Base-by-base conservation (phyloP, 2,329 filamentous ascomycete genomes). In the Hymenoscyphus scutula region DNA sequence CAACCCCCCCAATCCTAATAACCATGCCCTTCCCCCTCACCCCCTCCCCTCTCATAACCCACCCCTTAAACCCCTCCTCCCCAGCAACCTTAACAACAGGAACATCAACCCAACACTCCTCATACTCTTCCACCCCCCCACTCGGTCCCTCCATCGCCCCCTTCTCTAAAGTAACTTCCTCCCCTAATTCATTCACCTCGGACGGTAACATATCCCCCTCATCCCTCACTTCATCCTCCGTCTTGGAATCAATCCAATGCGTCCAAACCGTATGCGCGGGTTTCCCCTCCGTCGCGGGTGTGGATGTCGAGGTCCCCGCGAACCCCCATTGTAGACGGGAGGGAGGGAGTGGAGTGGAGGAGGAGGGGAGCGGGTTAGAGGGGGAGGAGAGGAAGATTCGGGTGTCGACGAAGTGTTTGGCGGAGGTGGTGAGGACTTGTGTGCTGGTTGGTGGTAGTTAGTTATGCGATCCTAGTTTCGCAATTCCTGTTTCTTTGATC, bases 71-170 rank as follows among this genome's bases (percentile, higher is more conserved):
- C 48, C 61, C n/a, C 17, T 41, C 62, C 15, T 66, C 59, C 23
- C 58, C 48, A 19, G 30, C 38, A 5, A 59, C 5, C 38, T 41
- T 38, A 13, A 27, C 48, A 38, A 60, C 23, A 19, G 68, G 65
- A 6, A 72, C 34, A 67, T 75, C 74, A 45, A 69, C 64, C 74
- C 74, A 76, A 17, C 71, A 66, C 62, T 76, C 74, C 61, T 75
- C 67, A 62, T 75, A 76, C 3, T 66, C 65, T 27, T 68, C 69
- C 25, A 71, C 63, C 3, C 63, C 53, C 2, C 74, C 73, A 0
- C 65, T 75, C 7, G 71, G 69, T 63, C 75, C 67, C 1, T 64
- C 56, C 65, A 72, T 73, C 1, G 30, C 61, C 1, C 74, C 74
- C 7, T 64, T 67, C 37, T 76, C 74, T 34, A 76, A 54, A 15